phyloP scores from a whole-genome alignment of 768 basidiomycete species.

The Cystofilobasidium bisporidii region DNA sequence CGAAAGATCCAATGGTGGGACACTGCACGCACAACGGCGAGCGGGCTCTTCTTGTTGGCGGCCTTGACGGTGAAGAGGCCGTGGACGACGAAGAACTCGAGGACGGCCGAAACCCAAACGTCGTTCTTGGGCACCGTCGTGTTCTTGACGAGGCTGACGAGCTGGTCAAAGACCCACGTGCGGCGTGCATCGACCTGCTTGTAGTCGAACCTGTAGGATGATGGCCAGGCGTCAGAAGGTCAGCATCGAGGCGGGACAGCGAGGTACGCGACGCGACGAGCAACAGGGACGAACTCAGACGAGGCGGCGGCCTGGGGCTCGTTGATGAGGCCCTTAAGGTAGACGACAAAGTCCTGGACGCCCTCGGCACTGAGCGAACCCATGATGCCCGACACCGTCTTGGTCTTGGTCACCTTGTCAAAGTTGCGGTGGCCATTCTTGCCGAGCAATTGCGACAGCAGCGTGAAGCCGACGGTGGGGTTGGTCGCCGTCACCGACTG shows the following conservation, averaged over 20 bases:
- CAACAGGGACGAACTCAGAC: conserved; percentile 44
- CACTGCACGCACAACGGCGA: conserved; percentile 50
- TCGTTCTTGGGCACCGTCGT: conserved; percentile 67
- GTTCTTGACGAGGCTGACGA: conserved; percentile 66
- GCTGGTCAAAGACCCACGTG: conserved; percentile 78
- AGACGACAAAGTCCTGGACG: conserved; percentile 63
- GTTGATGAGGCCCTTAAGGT: conserved; percentile 58
- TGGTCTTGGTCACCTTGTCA: conserved; percentile 82
- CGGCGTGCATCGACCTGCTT: conserved; percentile 45
- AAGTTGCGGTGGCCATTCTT: conserved; percentile 75
- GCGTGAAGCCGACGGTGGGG: conserved; percentile 68
- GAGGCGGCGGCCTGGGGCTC: conserved; percentile 38
- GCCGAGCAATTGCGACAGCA: conserved; percentile 76
- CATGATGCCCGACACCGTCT: conserved; percentile 78
- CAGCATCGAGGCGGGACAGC: no score
- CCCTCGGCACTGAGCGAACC: conserved; percentile 62
- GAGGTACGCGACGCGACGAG: no score
- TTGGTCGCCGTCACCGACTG: conserved; percentile 63
- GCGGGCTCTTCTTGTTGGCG: conserved; percentile 56
- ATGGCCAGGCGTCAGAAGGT: neutral
- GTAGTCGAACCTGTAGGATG: conserved; percentile 32
- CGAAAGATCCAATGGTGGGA: neutral
- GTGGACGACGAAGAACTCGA: conserved; percentile 73
- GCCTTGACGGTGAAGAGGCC: conserved; percentile 71
- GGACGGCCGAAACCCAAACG: conserved; percentile 59